Conservation (phyloP, 2,329 filamentous ascomycete genomes). For the Colletotrichum abscissum region DNA sequence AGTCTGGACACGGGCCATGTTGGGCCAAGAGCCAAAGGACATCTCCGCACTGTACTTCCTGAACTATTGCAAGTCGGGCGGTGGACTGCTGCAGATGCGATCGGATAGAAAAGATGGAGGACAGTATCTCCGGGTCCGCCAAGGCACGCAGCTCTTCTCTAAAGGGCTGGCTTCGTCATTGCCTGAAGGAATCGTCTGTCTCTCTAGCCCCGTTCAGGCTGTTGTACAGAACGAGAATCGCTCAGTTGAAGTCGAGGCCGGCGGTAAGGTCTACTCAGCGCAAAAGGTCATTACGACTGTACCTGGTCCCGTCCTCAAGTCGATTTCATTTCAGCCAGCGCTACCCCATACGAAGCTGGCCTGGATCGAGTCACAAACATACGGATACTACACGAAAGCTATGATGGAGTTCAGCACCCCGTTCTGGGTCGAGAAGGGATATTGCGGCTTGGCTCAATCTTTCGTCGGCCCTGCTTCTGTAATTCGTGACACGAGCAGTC, state of each 20-base stretch:
- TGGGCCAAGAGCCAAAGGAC: conserved; percentile 61
- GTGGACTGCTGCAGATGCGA: conserved; percentile 62
- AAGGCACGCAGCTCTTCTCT: conserved; percentile 58
- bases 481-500: conserved; percentile 54
- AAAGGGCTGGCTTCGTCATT: conserved; percentile 49
- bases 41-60: conserved; percentile 65
- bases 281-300: conserved; percentile 61
- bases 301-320: conserved; percentile 56
- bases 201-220: conserved; percentile 44
- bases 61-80: conserved; percentile 64
- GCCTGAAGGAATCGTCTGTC: conserved; percentile 39
- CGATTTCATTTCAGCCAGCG: conserved; percentile 58
- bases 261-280: conserved; percentile 45
- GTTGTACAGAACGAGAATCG: conserved; percentile 42
- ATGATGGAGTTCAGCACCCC: conserved; percentile 55
- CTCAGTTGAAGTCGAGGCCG: conserved; percentile 29
- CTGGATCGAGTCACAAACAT: conserved; percentile 44
- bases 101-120: conserved; percentile 64
- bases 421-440: conserved; percentile 50
- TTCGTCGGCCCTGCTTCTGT: conserved; percentile 58
- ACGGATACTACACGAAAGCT: conserved; percentile 63
- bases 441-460: conserved; percentile 58
- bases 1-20: conserved; percentile 61
- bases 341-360: conserved; percentile 55
- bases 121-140: conserved; percentile 60